Base-by-base conservation (phyloP, 2,329 filamentous ascomycete genomes). In the Calonectria hawksworthii region DNA sequence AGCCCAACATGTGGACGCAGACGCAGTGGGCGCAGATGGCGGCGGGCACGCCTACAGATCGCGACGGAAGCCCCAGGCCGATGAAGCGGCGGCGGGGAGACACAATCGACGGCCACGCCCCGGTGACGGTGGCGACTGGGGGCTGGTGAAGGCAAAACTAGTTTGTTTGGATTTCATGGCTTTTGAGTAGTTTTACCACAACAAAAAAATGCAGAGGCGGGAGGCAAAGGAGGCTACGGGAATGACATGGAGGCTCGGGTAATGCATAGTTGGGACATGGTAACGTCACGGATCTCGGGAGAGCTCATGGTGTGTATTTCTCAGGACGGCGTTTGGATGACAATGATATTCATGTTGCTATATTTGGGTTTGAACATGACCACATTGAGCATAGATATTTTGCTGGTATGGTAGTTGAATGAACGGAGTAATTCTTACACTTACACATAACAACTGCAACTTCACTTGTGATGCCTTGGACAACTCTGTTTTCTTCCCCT, bases 51-150 rank as follows among this genome's bases (percentile, higher is more conserved):
- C 80, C 76, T 16, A 72, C 80, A n/a, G 83, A 85, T 44, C 81
- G 83, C 34, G 83, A 82, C 3, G 82, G 78, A 18, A 86, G 85
- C 76, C 85, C 85, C 2, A 75, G 84, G 56, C 82, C 84, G 26
- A 81, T 82, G 76, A 86, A 86, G 84, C 82, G 85, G 74, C 81
- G 85, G 56, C 81, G 85, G 71, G 82, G 77, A 28, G 84, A 84
- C 28, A 79, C 75, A 18, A 78, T 85, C 30, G 83, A 83, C 56
- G 77, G 78, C 52, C 82, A 83, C 68, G 81, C 84, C 66, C 81
- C 84, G 54, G 81, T 84, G 34, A 81, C 83, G 66, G 80, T 80
- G 63, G 74, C 80, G 10, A 76, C 79, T 26, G 78, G 83, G 74
- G 82, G 76, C 64, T 85, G 83, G 83, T 85, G 76, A 78, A 36